Conservation (phyloP, 2,329 filamentous ascomycete species). For the Apiospora arundinis region DNA sequence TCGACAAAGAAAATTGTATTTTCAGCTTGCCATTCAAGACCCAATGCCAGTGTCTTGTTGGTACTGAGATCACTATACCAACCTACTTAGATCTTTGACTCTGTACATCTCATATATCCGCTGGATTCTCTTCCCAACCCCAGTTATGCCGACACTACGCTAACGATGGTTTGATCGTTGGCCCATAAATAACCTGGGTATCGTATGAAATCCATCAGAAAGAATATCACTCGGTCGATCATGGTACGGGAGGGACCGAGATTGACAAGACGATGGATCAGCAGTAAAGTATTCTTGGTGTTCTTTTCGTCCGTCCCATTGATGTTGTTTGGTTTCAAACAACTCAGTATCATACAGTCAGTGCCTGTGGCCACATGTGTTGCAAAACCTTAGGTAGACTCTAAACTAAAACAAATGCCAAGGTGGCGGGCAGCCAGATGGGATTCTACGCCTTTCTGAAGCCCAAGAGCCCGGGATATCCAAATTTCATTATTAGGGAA, state of each 20-base stretch:
- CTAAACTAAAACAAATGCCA: conserved; percentile 1
- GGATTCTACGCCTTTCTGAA: not conserved
- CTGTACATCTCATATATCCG: not conserved
- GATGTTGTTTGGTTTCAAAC: conserved; percentile 5
- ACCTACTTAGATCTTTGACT: no score
- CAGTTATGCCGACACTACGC: not conserved
- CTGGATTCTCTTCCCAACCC: not conserved
- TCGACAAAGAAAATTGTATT: no score
- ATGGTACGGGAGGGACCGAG: not conserved
- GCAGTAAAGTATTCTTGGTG: not conserved
- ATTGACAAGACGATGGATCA: not conserved
- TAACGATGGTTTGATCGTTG: not conserved
- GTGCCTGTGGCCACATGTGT: not conserved
- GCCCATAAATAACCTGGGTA: not conserved
- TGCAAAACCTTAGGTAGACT: not conserved
- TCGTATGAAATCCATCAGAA: not conserved
- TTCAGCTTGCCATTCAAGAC: no score
- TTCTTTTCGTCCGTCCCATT: not conserved
- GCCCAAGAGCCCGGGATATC: not conserved
- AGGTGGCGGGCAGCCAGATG: not conserved
- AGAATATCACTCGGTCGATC: not conserved
- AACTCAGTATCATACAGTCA: not conserved
- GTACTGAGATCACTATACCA: no score
- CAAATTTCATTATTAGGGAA: not conserved
- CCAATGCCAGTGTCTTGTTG: no score